Conservation (phyloP, 1,284 basidiomycete genomes). For the Neotropicomus parvogracilis region DNA sequence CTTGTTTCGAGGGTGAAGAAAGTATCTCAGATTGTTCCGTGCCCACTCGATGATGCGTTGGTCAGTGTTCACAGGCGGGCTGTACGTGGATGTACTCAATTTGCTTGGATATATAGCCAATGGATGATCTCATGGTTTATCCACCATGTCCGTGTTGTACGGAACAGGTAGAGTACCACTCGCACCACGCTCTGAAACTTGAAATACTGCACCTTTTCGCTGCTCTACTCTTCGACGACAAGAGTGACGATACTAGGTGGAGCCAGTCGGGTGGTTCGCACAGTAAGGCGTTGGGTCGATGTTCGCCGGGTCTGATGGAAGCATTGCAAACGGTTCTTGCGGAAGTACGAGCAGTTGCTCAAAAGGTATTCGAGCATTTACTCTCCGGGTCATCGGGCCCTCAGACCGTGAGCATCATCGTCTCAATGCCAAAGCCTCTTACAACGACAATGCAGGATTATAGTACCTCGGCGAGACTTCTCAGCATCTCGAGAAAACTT, state of each 20-base stretch:
- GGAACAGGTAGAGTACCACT: constrained; percentile 18
- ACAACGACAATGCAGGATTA: constrained; percentile 18
- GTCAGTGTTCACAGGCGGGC: constrained; percentile 28
- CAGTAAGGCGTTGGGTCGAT: constrained; percentile 5
- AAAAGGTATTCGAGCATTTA: constrained; percentile 18
- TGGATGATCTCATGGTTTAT: constrained; percentile 40
- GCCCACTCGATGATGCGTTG: constrained; percentile 19
- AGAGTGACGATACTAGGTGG: constrained; percentile 13
- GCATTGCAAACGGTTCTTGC: constrained; percentile 25
- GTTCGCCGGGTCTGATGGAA: constrained; percentile 17
- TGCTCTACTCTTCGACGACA: constrained; percentile 29
- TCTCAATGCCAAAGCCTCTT: not conserved
- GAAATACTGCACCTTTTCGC: constrained; percentile 31
- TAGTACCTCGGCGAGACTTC: constrained; percentile 30
- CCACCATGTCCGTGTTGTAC: constrained; percentile 33
- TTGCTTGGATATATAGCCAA: constrained; percentile 34
- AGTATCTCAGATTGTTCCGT: constrained; percentile 6
- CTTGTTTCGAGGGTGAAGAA: constrained; percentile 18
- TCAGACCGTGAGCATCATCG: constrained; percentile 13
- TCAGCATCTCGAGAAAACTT: constrained; percentile 37
- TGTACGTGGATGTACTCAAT: constrained; percentile 30
- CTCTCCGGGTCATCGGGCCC: constrained; percentile 16
- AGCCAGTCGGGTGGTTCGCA: not conserved
- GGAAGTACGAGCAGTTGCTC: constrained; percentile 21
- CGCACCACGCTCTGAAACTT: constrained; percentile 27